These are phyloP conservation scores for Turritis glabra DNA, from an alignment of 345 rosid species.

Conservation along the genomic window DNA sequence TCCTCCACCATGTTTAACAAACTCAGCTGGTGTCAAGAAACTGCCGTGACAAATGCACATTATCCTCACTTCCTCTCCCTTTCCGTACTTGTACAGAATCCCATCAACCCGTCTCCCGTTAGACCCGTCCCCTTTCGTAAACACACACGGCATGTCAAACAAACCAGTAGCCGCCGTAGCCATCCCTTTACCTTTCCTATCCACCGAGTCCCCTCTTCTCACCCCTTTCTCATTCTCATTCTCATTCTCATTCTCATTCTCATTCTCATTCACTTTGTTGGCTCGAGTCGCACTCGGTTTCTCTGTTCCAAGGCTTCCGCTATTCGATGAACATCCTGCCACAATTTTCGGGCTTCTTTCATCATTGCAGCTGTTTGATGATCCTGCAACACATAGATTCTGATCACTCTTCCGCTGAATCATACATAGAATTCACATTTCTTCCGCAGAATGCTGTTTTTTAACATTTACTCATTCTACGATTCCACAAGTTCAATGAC, in stretches of 20 bases:
- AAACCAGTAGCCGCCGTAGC: constrained; percentile 12
- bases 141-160: constrained; percentile 77
- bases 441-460: no score
- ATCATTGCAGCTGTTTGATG: constrained; percentile 34
- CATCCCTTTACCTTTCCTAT: constrained; percentile 47
- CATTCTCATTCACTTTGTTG: constrained; percentile 27
- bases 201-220: constrained; percentile 34
- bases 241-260: constrained; percentile 39
- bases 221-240: neutral
- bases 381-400: constrained; percentile 33
- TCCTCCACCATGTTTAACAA: constrained; percentile 82
- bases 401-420: neutral
- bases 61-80: constrained; percentile 66
- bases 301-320: constrained; percentile 35
- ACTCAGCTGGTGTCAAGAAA: constrained; percentile 74
- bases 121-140: constrained; percentile 73
- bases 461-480: neutral
- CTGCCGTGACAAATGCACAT: constrained; percentile 85
- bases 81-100: constrained; percentile 66
- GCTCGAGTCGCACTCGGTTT: constrained; percentile 3
- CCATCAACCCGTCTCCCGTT: constrained; percentile 70
- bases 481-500: neutral
- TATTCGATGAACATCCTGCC: constrained; percentile 30
- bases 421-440: neutral
- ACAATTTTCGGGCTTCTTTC: constrained; percentile 34